Percentiles rank a stretch among this genome's conserved stretches.
Evolutionary conservation across 495 filamentous ascomycete species (phyloP).

Genomic region (Lichina pygmaea): DNA sequence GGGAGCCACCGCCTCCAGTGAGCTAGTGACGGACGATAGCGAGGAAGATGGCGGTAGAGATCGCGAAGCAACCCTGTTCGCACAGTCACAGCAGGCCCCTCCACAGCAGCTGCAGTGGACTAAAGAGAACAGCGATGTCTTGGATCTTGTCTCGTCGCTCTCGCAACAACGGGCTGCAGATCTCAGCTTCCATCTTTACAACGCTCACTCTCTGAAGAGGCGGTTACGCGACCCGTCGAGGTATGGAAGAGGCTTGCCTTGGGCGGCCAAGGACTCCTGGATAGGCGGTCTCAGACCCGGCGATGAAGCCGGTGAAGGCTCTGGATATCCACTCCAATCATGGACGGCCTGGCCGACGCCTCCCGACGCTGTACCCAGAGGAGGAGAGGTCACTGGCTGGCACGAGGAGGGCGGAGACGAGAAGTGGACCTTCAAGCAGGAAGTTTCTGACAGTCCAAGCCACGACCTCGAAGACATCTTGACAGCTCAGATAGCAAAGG

Average conservation of each 20-base stretch:
- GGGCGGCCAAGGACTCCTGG: slow-evolving; percentile 12
- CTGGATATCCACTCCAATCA: slow-evolving; percentile 19
- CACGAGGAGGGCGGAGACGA: slow-evolving; percentile 17
- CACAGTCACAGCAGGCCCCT: too few species aligned
- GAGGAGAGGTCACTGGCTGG: slow-evolving; percentile 17
- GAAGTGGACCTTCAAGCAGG: slow-evolving; percentile 17
- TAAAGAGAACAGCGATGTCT: too few species aligned
- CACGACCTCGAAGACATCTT: slow-evolving; percentile 36
- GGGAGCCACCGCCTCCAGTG: too few species aligned
- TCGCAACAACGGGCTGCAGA: slow-evolving; percentile 29
- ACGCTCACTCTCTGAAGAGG: slow-evolving; percentile 33
- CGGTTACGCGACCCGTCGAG: slow-evolving; percentile 10
- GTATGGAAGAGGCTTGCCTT: slow-evolving; percentile 6
- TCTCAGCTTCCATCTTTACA: slow-evolving; percentile 51
- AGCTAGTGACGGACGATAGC: too few species aligned
- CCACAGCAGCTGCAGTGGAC: too few species aligned
- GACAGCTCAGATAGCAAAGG: slow-evolving; percentile 27
- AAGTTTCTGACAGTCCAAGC: slow-evolving; percentile 21
- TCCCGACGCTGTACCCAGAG: slow-evolving; percentile 28
- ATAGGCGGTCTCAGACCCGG: slow-evolving; percentile 3
- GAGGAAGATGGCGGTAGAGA: too few species aligned
- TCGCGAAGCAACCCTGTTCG: too few species aligned
- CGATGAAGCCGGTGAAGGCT: slow-evolving; percentile 5
- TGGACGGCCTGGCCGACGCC: slow-evolving; percentile 68
- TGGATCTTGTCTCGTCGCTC: slow-evolving; percentile 22